Evolutionary conservation across 768 basidiomycete species (phyloP).

Genomic region (Trametes maxima): DNA sequence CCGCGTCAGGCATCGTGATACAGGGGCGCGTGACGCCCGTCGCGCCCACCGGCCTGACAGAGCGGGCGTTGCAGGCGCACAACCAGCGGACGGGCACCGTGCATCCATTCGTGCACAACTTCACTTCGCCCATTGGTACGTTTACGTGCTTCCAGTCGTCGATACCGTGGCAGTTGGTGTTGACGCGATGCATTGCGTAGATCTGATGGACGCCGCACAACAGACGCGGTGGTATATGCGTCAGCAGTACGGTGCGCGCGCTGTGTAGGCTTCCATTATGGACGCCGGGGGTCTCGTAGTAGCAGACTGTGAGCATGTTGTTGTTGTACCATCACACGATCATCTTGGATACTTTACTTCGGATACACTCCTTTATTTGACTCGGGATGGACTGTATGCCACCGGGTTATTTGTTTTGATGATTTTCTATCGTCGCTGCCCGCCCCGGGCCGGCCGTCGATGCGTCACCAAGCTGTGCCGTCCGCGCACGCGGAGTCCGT

Average conservation of each 20-base stretch:
- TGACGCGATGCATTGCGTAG: background rate
- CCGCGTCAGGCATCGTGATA: slow-evolving; percentile 23
- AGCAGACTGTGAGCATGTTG: too few relatives aligned
- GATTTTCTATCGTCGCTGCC: too few relatives aligned
- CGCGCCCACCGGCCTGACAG: slow-evolving; percentile 36
- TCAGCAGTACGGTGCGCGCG: slow-evolving; percentile 8
- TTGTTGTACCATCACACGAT: too few relatives aligned
- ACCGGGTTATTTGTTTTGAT: too few relatives aligned
- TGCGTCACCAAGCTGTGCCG: too few relatives aligned
- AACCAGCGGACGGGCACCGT: slow-evolving; percentile 36
- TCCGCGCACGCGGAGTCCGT: too few relatives aligned
- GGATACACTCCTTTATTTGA: too few relatives aligned
- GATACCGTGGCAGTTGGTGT: background rate
- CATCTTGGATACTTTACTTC: too few relatives aligned
- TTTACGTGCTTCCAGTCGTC: background rate
- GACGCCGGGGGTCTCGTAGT: too few relatives aligned
- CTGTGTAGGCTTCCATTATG: background rate
- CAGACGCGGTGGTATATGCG: slow-evolving; percentile 21
- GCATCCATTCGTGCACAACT: slow-evolving; percentile 60
- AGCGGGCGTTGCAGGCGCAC: slow-evolving; percentile 48
- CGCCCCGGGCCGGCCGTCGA: too few relatives aligned
- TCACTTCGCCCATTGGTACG: slow-evolving; percentile 71
- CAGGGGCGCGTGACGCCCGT: slow-evolving; percentile 25
- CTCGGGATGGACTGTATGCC: too few relatives aligned
- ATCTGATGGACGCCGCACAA: slow-evolving; percentile 20